Evolutionary conservation across 1,284 basidiomycete species (phyloP), one percentile per base, ranked within the genome.

Genomic region (Ustilago shanxiensis): DNA sequence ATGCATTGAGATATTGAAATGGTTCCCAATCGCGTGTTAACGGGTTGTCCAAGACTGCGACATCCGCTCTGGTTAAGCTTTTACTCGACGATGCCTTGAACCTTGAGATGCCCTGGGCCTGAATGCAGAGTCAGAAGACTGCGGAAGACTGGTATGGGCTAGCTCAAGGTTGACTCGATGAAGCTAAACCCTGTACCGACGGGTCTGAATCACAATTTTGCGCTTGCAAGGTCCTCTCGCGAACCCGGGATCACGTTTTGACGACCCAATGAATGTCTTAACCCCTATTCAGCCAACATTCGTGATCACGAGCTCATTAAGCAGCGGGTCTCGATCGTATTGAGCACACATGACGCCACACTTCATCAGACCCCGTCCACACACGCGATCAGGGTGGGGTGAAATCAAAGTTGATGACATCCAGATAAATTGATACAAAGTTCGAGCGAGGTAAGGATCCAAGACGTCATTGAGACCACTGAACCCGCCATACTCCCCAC

Each of bases 401-500:
- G 20, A 44, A n/a, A 5, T 44, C n/a, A 44, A 44, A 8, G 6
- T 44, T 20, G n/a, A 44, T 44, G n/a, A 20, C 29, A 52, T n/a
- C 50, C 26, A 52, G 29, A 33, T 52, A n/a, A 28, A 10, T 31
- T 20, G 37, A 13, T 56, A n/a, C 14, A 28, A 24, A 29, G 16
- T 1, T 41, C 14, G 18, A 41, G 37, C 37, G 14, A 41, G 1
- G 14, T n/a, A 16, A 20, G 11, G n/a, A n/a, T 28, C 20, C n/a
- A 45, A 45, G 8, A 20, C 41, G 26, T 45, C 33, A 57, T 31
- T 57, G n/a, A 16, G 20, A 37, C 28, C 72, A 75, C 41, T 74
- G 71, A n/a, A 85, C 83, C 13, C 77, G 60, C 84, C 84, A 86
- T 9, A 85, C 73, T 1, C 84, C 84, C 82, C 83, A 86, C 84